Evolutionary conservation across 2,329 filamentous ascomycete genomes (phyloP).

Genomic region (Gnomoniopsis sp.): DNA sequence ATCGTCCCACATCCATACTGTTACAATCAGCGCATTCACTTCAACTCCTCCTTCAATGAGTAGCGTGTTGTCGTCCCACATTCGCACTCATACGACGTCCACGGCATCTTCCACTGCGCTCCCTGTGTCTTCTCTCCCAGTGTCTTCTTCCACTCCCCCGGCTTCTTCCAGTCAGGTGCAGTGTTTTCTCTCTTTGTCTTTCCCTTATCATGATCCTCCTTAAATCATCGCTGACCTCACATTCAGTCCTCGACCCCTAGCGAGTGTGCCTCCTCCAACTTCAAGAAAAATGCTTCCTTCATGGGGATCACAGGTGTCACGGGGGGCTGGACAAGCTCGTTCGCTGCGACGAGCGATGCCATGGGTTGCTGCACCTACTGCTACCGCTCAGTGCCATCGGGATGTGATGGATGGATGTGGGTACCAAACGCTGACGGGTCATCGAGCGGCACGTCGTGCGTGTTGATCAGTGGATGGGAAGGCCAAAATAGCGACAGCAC

Average conservation of each 20-base stretch:
- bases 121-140: neutral
- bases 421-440: conserved; percentile 3
- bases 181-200: neutral
- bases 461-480: conserved; percentile 11
- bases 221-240: neutral
- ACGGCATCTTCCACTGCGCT: neutral
- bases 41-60: no score
- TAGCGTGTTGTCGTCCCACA: neutral
- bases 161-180: neutral
- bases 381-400: neutral
- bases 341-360: conserved; percentile 1
- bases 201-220: no score
- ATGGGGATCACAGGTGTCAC: conserved; percentile 10
- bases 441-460: conserved; percentile 7
- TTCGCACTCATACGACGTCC: no score
- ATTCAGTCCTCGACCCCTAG: neutral
- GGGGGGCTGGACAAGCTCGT: conserved; percentile 5
- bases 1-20: neutral
- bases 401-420: conserved; percentile 15
- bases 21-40: neutral
- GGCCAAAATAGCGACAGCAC: conserved; percentile 4
- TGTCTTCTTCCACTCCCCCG: neutral
- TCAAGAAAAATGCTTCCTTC: conserved; percentile 6
- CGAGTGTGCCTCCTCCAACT: conserved; percentile 9
- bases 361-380: conserved; percentile 11